Evolutionary conservation across 2,329 filamentous ascomycete species (phyloP).

Genomic region (Thermoascus crustaceus): DNA sequence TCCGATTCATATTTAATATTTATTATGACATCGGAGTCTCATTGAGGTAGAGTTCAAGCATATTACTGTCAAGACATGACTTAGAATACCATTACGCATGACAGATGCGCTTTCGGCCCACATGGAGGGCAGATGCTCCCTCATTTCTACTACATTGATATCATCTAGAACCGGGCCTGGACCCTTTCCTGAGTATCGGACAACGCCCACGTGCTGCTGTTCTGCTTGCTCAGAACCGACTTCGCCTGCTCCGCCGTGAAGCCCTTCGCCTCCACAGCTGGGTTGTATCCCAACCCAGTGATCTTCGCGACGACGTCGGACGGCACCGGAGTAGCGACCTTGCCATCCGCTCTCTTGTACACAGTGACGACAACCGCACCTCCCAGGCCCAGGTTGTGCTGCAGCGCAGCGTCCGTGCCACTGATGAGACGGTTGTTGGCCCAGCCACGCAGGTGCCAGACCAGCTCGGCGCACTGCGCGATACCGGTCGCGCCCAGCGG

Average conservation of each 20-base stretch:
- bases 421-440: conserved; percentile 75
- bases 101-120: too few species aligned
- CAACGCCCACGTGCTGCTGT: conserved; percentile 64
- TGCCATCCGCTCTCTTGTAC: conserved; percentile 75
- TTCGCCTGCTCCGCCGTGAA: conserved; percentile 72
- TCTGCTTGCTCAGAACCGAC: conserved; percentile 61
- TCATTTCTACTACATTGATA: too few species aligned
- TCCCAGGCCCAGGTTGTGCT: conserved; percentile 89
- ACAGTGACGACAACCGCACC: conserved; percentile 87
- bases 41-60: too few species aligned
- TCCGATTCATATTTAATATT: too few species aligned
- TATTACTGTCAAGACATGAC: too few species aligned
- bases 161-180: conserved; percentile 52
- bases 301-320: conserved; percentile 56
- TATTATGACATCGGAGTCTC: too few species aligned
- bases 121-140: too few species aligned
- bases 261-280: conserved; percentile 78
- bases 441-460: conserved; percentile 94
- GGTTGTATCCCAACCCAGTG: conserved; percentile 78
- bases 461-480: conserved; percentile 87
- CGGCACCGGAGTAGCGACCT: conserved; percentile 51
- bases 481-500: conserved; percentile 90
- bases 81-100: too few species aligned
- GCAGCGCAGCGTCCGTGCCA: conserved; percentile 64
- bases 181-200: conserved; percentile 68